Conservation (phyloP, 2,329 filamentous ascomycete genomes). For the Sporothrix globosa region DNA sequence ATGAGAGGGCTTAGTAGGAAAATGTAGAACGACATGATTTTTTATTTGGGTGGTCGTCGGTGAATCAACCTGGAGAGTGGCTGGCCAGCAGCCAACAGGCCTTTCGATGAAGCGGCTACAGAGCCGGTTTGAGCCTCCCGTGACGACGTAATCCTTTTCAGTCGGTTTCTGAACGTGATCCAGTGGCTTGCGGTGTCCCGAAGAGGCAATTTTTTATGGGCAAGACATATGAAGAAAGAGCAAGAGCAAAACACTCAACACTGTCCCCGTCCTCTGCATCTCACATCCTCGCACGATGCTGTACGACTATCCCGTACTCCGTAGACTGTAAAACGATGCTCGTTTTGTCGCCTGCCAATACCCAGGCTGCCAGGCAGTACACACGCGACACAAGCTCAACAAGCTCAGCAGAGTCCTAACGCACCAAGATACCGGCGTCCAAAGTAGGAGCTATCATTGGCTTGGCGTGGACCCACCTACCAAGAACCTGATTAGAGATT, state of each 20-base stretch:
- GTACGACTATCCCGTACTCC: no score
- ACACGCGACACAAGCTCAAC: background rate
- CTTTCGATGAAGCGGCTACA: constrained; percentile 24
- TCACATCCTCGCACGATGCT: background rate
- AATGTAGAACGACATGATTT: background rate
- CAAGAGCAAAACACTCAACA: background rate
- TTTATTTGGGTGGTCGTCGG: background rate
- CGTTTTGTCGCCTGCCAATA: constrained; percentile 8
- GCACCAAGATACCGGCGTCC: constrained; percentile 5
- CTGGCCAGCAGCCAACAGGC: background rate
- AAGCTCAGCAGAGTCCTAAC: background rate
- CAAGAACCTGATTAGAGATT: constrained; percentile 1
- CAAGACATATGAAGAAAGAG: background rate
- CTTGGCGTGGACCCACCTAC: constrained; percentile 6
- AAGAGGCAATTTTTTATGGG: no score
- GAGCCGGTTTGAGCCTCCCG: constrained; percentile 18
- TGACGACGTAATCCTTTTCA: constrained; percentile 7
- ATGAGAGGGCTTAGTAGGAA: background rate
- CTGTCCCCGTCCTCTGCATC: background rate
- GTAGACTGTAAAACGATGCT: no score
- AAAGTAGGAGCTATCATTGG: background rate
- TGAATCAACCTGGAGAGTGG: constrained; percentile 5
- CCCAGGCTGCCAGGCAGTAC: background rate
- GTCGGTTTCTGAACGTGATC: background rate
- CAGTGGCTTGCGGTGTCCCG: constrained; percentile 7